Evolutionary conservation across 148 eudicot genomes (phyloP), one percentile per base, ranked within the genome.

Genomic region (Chenopodium formosanum): DNA sequence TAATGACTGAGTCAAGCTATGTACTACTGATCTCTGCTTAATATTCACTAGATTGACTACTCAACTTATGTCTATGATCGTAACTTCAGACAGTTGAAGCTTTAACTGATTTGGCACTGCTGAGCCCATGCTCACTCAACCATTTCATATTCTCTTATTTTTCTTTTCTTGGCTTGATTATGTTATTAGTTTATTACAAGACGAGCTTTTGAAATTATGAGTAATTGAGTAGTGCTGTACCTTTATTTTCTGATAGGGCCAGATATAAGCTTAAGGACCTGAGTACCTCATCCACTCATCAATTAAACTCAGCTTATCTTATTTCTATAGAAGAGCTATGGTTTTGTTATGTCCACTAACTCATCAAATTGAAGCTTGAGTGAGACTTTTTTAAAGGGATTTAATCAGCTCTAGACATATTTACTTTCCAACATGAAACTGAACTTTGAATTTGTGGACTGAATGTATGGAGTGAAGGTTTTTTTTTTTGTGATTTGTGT

Each of bases 401-500:
- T 66, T 2, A 9, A 25, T 25, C 34, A 66, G 29, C 32, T 27
- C 34, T n/a, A 11, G 32, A 4, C 19, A 32, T 68, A 22, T 71
- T 27, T 70, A 32, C 52, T 27, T 70, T 16, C 48, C 73, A 31
- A 7, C 37, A 70, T 13, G 7, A 70, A 17, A 70, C 32, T 32
- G 10, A 71, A 14, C 73, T 47, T 12, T 73, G 31, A 40, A 8
- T 40, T 13, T 9, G 46, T n/a, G 6, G 6, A 31, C 48, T 73
- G 58, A 9, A 9, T 73, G 56, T 58, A 17, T 19, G n/a, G 19
- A 5, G 17, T 20, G 31, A 50, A 25, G 32, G 19, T 29, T 34
- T 10, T 73, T 9, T 8, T 11, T 71, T 83, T 64, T n/a, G 52
- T 78, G 65, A 75, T 60, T 69, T 31, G 34, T 46, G 52, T 72